A percentile compares a stretch with the other conserved stretches of the same genome.
Evolutionary conservation across 2,329 filamentous ascomycete species (phyloP).

Genomic region (Aspergillus sp.): DNA sequence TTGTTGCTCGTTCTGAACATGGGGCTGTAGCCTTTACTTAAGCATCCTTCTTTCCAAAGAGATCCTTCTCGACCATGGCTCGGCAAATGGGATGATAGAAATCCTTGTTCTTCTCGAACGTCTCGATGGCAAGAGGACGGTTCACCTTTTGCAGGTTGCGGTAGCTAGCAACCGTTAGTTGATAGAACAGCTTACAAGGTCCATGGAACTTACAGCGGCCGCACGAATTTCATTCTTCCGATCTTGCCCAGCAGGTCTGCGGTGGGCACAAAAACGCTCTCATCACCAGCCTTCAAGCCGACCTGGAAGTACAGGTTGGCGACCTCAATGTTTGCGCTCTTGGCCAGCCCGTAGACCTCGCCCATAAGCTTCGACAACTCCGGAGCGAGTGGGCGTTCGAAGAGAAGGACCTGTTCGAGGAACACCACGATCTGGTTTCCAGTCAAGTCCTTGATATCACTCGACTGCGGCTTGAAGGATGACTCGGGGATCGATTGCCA

Average conservation of each 20-base stretch:
- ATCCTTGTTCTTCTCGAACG: conserved; percentile 81
- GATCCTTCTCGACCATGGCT: conserved; percentile 81
- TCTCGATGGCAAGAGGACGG: conserved; percentile 69
- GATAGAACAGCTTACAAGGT: neutral
- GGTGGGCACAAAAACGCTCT: conserved; percentile 66
- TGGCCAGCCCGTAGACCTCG: conserved; percentile 66
- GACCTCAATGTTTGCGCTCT: conserved; percentile 84
- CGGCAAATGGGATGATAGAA: conserved; percentile 97
- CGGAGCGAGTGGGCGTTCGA: conserved; percentile 60
- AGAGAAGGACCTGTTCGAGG: conserved; percentile 72
- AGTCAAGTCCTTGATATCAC: conserved; percentile 71
- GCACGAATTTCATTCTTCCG: conserved; percentile 95
- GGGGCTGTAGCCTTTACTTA: conserved; percentile 3
- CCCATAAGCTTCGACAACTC: conserved; percentile 71
- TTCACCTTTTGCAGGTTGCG: conserved; percentile 72
- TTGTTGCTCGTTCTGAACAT: neutral
- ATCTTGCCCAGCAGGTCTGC: conserved; percentile 75
- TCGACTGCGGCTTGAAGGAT: conserved; percentile 58
- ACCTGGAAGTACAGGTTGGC: conserved; percentile 76
- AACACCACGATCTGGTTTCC: conserved; percentile 92
- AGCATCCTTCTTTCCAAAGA: conserved; percentile 49
- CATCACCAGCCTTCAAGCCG: conserved; percentile 71
- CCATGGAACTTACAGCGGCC: conserved; percentile 62
- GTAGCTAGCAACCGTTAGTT: conserved; percentile 39
- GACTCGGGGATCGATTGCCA: conserved; percentile 62